phyloP scores from a whole-genome alignment of 2,329 filamentous ascomycete genomes.

The Penicillium janthinellum region DNA sequence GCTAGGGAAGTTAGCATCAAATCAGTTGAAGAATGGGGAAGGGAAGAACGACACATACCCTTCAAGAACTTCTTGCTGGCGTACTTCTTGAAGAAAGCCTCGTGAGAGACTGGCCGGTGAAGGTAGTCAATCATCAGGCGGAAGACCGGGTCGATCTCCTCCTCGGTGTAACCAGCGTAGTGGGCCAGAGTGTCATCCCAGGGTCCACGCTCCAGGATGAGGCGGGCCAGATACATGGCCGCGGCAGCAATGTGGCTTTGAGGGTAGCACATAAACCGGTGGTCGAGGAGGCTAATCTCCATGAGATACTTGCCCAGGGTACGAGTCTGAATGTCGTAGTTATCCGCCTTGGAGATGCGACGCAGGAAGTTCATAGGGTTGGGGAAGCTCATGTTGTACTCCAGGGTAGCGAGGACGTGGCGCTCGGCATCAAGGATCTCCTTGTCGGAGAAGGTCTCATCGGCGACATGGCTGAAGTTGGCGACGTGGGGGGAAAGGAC shows the following conservation, averaged over 20 bases:
- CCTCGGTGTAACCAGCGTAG: slow-evolving; percentile 90
- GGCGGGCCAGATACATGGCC: slow-evolving; percentile 90
- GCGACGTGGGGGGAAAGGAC: slow-evolving; percentile 94
- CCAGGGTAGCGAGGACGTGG: slow-evolving; percentile 84
- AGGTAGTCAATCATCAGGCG: slow-evolving; percentile 97
- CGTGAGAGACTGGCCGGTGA: slow-evolving; percentile 82
- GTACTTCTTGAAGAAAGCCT: slow-evolving; percentile 99
- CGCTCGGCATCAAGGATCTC: slow-evolving; percentile 98
- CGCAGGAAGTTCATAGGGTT: slow-evolving; percentile 99
- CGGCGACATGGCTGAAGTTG: slow-evolving; percentile 96
- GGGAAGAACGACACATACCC: slow-evolving; percentile 60
- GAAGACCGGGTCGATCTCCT: slow-evolving; percentile 90
- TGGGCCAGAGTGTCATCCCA: slow-evolving; percentile 89
- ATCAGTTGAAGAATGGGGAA: background rate
- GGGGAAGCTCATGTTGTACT: slow-evolving; percentile 97
- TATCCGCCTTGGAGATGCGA: slow-evolving; percentile 97
- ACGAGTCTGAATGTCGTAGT: slow-evolving; percentile 97
- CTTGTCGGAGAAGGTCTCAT: slow-evolving; percentile 91
- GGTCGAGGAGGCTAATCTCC: slow-evolving; percentile 93
- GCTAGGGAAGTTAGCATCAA: slow-evolving; percentile 55
- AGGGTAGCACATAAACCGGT: slow-evolving; percentile 86
- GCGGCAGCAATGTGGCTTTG: slow-evolving; percentile 89
- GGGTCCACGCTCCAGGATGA: slow-evolving; percentile 85
- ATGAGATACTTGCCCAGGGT: slow-evolving; percentile 97
- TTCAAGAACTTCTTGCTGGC: slow-evolving; percentile 99